Evolutionary conservation across 78 protist genomes (phyloP), one percentile per base, ranked within the genome.

Genomic region (Emiliania huxleyi): DNA sequence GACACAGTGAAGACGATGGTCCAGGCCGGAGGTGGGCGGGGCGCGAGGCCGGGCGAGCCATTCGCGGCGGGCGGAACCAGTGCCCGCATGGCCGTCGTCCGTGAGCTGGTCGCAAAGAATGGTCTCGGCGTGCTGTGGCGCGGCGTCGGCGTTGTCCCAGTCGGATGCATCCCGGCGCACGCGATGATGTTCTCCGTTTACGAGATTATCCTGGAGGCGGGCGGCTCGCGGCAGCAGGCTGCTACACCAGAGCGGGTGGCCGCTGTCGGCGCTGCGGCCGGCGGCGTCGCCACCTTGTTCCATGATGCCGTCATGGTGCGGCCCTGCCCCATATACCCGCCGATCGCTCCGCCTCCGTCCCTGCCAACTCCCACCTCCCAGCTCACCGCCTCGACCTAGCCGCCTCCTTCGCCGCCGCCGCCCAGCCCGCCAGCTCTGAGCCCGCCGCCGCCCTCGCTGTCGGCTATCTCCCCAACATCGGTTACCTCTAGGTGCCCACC

Each of bases 401-500:
- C n/a, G n/a, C n/a, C n/a, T n/a, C n/a, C n/a, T n/a, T n/a, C n/a
- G n/a, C n/a, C n/a, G n/a, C n/a, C n/a, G n/a, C n/a, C n/a, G n/a
- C n/a, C n/a, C n/a, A n/a, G n/a, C n/a, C n/a, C n/a, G n/a, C n/a
- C n/a, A n/a, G n/a, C n/a, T n/a, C n/a, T n/a, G n/a, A n/a, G n/a
- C n/a, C n/a, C n/a, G n/a, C n/a, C n/a, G n/a, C n/a, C n/a, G n/a
- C n/a, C n/a, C n/a, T n/a, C n/a, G n/a, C n/a, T n/a, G n/a, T n/a
- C n/a, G n/a, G n/a, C n/a, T n/a, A n/a, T n/a, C n/a, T n/a, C n/a
- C n/a, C n/a, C n/a, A n/a, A n/a, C n/a, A n/a, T n/a, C n/a, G n/a
- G n/a, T n/a, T n/a, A n/a, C n/a, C n/a, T n/a, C n/a, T n/a, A n/a
- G 90, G 90, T 93, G 35, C 97, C 97, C 45, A 95, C 94, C 96